These are phyloP conservation scores for Ampelomyces quisqualis DNA, from an alignment of 2,329 filamentous ascomycete species.

Conservation along the genomic window DNA sequence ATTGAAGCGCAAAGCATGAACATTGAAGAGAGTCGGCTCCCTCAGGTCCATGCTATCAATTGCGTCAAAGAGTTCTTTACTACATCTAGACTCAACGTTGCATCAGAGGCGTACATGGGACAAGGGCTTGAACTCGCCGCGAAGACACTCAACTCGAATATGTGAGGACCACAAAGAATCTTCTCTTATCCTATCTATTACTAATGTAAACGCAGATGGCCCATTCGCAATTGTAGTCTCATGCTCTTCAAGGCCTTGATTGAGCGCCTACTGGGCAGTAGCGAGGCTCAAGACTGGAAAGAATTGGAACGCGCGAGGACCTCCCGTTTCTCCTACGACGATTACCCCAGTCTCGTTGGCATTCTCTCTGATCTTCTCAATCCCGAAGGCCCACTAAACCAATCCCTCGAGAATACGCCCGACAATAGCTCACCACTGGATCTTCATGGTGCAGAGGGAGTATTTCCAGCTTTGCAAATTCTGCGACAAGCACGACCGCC, in stretches of 20 bases:
- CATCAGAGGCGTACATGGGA: conserved; percentile 72
- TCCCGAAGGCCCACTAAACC: conserved; percentile 28
- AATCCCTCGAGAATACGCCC: conserved; percentile 23
- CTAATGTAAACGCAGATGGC: conserved; percentile 64
- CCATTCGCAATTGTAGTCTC: conserved; percentile 88
- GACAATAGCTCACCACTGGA: conserved; percentile 33
- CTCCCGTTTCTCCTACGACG: conserved; percentile 66
- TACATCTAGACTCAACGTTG: conserved; percentile 71
- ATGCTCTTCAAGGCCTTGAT: conserved; percentile 86
- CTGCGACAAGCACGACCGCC: conserved; percentile 71
- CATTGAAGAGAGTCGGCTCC: conserved; percentile 61
- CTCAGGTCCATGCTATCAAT: conserved; percentile 94
- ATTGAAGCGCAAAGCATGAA: conserved; percentile 57
- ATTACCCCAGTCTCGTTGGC: conserved; percentile 64
- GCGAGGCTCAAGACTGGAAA: conserved; percentile 63
- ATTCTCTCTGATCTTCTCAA: conserved; percentile 64
- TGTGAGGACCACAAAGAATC: conserved; percentile 55
- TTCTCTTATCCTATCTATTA: not conserved
- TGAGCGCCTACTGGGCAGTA: conserved; percentile 73
- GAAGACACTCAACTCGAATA: conserved; percentile 72
- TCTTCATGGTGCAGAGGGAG: conserved; percentile 58
- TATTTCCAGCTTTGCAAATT: conserved; percentile 82
- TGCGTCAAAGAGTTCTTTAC: conserved; percentile 91
- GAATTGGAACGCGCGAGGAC: conserved; percentile 44
- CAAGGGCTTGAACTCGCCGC: conserved; percentile 77